Evolutionary conservation across 768 basidiomycete species (phyloP).

Genomic region (Clavaria fumosa): DNA sequence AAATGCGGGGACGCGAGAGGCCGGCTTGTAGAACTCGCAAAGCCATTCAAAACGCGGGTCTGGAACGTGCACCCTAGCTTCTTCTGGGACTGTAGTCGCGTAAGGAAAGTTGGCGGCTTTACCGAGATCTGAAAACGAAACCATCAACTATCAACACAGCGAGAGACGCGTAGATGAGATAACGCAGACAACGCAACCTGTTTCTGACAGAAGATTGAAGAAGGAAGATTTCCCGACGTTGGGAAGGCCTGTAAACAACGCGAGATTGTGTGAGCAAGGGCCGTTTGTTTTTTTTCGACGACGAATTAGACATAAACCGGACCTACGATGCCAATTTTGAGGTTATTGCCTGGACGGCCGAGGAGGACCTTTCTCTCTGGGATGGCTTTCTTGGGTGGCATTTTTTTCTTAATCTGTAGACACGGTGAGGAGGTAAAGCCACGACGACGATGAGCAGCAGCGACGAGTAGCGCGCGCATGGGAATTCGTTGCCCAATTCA

Average conservation of each 20-base stretch:
- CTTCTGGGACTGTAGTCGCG: constrained; percentile 81
- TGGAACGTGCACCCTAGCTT: constrained; percentile 91
- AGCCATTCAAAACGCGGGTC: constrained; percentile 94
- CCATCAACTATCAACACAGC: background rate
- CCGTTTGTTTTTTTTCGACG: too few species aligned
- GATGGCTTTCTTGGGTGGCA: constrained; percentile 73
- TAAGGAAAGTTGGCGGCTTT: constrained; percentile 98
- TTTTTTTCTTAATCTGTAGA: constrained; percentile 40
- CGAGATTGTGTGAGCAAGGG: constrained; percentile 11
- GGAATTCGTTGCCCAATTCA: background rate
- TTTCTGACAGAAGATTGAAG: constrained; percentile 91
- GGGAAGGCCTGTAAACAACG: constrained; percentile 47
- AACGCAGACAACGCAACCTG: constrained; percentile 33
- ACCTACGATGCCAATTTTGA: constrained; percentile 99
- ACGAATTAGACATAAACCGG: too few species aligned
- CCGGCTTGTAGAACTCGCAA: constrained; percentile 79
- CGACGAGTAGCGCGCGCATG: background rate
- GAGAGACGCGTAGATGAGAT: background rate
- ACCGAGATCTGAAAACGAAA: constrained; percentile 46
- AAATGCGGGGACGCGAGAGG: constrained; percentile 77
- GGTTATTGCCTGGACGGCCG: constrained; percentile 89
- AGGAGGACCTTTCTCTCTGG: constrained; percentile 77
- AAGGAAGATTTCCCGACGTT: constrained; percentile 99
- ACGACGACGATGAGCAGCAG: too few species aligned
- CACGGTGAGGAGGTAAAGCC: constrained; percentile 25